Evolutionary conservation across 257 asterid species (phyloP), one percentile per base, ranked within the genome.

Genomic region (Solanum ossicruentum): DNA sequence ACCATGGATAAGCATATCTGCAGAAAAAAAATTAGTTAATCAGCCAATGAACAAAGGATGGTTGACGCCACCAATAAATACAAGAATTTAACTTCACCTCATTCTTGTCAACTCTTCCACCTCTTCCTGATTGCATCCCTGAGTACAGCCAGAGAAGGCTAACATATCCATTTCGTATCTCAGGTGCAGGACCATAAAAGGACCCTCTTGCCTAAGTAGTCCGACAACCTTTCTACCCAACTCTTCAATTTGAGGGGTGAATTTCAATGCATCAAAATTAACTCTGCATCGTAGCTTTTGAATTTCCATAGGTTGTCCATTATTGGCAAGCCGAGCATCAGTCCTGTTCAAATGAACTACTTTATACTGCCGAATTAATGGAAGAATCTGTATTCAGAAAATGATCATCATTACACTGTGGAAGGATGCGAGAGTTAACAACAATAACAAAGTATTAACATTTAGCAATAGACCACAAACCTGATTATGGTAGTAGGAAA

Each of bases 401-500:
- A 86, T 16, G 56, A 54, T 52, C 57, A 79, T 77, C 79, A 84
- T 61, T 57, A 82, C 18, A 13, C 82, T 84, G 69, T 56, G 10
- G 20, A 52, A 51, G 16, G 39, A 49, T 45, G 11, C 2, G 57
- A 32, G 57, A 84, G 45, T 41, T n/a, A 10, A 79, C n/a, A 61
- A 8, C 8, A 58, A 43, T 20, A 51, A 21, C 13, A 18, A 65
- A 43, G n/a, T n/a, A n/a, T n/a, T n/a, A 75, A 3, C 79, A 77
- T 28, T 78, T 52, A 32, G 72, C 65, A 52, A 55, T 49, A 58
- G 67, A 60, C 12, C 12, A 84, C 89, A 20, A 80, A 93, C 97
- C 93, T 93, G 97, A 43, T 67, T 86, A 67, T 73, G 90, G 89
- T 93, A 93, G 87, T 93, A 93, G 57, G 97, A 89, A 85, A 92